Conservation (phyloP, 345 rosid species). For the Rubroshorea leprosula region DNA sequence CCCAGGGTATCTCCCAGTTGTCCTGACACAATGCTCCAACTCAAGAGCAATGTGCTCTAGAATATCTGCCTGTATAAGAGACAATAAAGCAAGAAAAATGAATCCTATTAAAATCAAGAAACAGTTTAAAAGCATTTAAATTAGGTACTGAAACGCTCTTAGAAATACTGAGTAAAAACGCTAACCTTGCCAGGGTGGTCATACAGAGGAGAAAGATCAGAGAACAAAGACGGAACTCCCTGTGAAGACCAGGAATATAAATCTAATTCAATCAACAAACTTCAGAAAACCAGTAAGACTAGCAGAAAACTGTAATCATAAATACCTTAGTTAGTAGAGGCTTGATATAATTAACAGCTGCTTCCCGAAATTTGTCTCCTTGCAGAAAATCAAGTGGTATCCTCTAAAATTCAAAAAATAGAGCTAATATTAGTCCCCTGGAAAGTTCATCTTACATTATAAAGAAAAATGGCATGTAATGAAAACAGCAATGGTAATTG, state of each 20-base stretch:
- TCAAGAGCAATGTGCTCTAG: constrained; percentile 76
- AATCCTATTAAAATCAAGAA: constrained; percentile 1
- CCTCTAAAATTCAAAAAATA: constrained; percentile 45
- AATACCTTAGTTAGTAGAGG: constrained; percentile 85
- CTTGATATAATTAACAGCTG: constrained; percentile 67
- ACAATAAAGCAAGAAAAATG: constrained; percentile 10
- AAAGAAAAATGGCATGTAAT: constrained; percentile 6
- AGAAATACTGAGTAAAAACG: constrained; percentile 17
- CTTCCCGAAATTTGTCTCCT: constrained; percentile 74
- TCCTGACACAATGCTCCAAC: constrained; percentile 76
- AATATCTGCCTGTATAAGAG: constrained; percentile 69
- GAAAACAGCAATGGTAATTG: background rate
- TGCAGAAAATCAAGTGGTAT: constrained; percentile 95
- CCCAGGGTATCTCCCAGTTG: constrained; percentile 63
- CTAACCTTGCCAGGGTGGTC: constrained; percentile 79
- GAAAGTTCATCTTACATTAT: constrained; percentile 7
- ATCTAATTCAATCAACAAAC: constrained; percentile 8
- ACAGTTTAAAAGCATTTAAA: background rate
- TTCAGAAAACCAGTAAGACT: constrained; percentile 7
- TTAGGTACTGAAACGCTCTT: background rate
- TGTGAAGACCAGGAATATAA: constrained; percentile 22
- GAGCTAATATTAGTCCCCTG: constrained; percentile 9
- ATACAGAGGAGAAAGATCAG: constrained; percentile 91
- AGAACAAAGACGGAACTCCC: constrained; percentile 98
- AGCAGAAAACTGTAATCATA: constrained; percentile 5